These are phyloP conservation scores for Gaeumannomyces sp. DNA, from an alignment of 2,329 filamentous ascomycete genomes.

Conservation along the genomic window DNA sequence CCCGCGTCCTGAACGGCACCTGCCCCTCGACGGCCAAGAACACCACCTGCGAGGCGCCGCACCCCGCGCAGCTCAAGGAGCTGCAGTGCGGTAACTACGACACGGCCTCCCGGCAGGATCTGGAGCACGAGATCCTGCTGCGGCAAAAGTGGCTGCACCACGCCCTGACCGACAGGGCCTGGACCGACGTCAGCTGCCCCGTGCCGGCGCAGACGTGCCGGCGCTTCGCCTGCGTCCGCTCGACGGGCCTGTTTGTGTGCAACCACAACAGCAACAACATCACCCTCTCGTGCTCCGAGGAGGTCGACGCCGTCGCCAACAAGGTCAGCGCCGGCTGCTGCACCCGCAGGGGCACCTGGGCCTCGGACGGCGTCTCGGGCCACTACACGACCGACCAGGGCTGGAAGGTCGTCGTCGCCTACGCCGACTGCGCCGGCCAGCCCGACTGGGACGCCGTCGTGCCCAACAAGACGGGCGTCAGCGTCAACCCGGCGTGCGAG, in stretches of 20 bases:
- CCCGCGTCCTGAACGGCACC: background rate
- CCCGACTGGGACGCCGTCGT: background rate
- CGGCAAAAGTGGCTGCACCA: background rate
- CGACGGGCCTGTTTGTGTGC: background rate
- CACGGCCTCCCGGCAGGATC: background rate
- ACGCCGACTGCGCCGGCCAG: background rate
- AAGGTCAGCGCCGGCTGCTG: background rate
- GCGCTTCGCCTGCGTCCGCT: background rate
- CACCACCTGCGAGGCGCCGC: background rate
- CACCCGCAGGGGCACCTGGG: background rate
- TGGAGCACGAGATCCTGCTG: background rate
- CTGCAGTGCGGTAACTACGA: background rate
- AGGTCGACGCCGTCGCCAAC: background rate
- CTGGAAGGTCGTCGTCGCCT: background rate
- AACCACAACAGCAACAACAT: background rate
- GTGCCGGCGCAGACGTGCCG: conserved; percentile 1
- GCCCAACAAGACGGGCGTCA: background rate
- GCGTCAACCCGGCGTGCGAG: background rate
- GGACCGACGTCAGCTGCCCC: background rate
- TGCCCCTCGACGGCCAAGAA: background rate
- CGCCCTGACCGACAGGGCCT: background rate
- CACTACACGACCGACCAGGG: background rate
- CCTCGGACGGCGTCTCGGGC: background rate
- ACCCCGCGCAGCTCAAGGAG: background rate
- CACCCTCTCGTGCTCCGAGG: background rate